Evolutionary conservation across 2,329 filamentous ascomycete genomes (phyloP).

Genomic region (Gremmenia infestans): DNA sequence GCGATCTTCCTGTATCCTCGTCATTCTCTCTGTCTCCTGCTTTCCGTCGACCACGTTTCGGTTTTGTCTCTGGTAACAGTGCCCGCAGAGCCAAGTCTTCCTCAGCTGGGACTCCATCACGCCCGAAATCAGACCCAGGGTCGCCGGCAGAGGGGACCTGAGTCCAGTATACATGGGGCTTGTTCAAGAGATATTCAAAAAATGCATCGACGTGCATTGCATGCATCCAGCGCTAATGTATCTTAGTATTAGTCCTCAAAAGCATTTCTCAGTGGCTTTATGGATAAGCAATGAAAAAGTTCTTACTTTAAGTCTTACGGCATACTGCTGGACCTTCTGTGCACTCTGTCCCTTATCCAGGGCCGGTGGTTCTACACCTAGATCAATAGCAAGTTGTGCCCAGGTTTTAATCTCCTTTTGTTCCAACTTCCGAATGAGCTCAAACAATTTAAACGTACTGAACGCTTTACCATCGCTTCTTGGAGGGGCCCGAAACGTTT

Average conservation of each 20-base stretch:
- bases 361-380: slow-evolving; percentile 85
- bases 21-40: slow-evolving; percentile 52
- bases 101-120: slow-evolving; percentile 79
- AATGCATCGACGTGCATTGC: slow-evolving; percentile 94
- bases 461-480: slow-evolving; percentile 86
- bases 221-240: slow-evolving; percentile 80
- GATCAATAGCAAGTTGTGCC: slow-evolving; percentile 77
- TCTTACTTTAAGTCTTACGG: slow-evolving; percentile 78
- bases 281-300: neutral
- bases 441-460: slow-evolving; percentile 69
- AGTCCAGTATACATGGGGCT: slow-evolving; percentile 73
- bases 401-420: slow-evolving; percentile 85
- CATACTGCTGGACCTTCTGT: slow-evolving; percentile 93
- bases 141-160: slow-evolving; percentile 63
- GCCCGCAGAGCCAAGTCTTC: slow-evolving; percentile 86
- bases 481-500: slow-evolving; percentile 73
- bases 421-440: slow-evolving; percentile 74
- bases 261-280: too few species aligned
- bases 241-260: slow-evolving; percentile 11
- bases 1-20: slow-evolving; percentile 45
- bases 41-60: slow-evolving; percentile 56
- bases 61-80: slow-evolving; percentile 70
- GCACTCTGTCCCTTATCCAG: slow-evolving; percentile 79
- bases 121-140: slow-evolving; percentile 57
- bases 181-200: slow-evolving; percentile 81